Conservation (phyloP, 106 monocot genomes). For the Dactylorhiza incarnata region DNA sequence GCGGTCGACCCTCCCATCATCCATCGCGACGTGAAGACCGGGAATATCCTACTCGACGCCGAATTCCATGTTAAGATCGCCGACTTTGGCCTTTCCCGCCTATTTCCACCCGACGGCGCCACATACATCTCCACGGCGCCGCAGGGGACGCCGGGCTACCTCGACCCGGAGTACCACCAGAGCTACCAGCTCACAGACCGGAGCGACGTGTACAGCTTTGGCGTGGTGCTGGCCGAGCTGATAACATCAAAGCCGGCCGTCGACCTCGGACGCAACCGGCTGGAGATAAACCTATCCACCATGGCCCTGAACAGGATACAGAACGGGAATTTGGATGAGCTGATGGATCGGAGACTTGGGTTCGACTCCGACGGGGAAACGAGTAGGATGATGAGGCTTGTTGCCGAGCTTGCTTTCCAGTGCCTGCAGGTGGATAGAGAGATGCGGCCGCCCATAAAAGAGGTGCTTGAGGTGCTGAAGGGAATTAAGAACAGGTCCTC, state of each 20-base stretch:
- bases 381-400: constrained; percentile 14
- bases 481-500: background rate
- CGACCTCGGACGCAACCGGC: constrained; percentile 21
- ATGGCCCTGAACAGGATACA: constrained; percentile 36
- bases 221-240: constrained; percentile 33
- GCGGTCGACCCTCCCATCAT: constrained; percentile 36
- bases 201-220: constrained; percentile 41
- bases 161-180: constrained; percentile 51
- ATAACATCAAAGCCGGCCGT: constrained; percentile 47
- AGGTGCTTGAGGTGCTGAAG: constrained; percentile 11
- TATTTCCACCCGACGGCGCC: constrained; percentile 21
- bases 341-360: constrained; percentile 30
- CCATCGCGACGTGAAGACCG: constrained; percentile 52
- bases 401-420: constrained; percentile 19
- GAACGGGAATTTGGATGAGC: constrained; percentile 16
- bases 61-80: constrained; percentile 37
- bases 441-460: constrained; percentile 15
- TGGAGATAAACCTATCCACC: constrained; percentile 38
- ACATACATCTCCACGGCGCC: constrained; percentile 39
- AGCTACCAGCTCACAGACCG: constrained; percentile 46
- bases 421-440: constrained; percentile 16
- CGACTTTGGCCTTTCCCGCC: constrained; percentile 45
- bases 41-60: constrained; percentile 40
- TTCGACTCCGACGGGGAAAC: constrained; percentile 21
- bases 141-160: constrained; percentile 50